These are phyloP conservation scores for Fusarium sp. DNA, from an alignment of 2,329 filamentous ascomycete genomes.

Conservation along the genomic window DNA sequence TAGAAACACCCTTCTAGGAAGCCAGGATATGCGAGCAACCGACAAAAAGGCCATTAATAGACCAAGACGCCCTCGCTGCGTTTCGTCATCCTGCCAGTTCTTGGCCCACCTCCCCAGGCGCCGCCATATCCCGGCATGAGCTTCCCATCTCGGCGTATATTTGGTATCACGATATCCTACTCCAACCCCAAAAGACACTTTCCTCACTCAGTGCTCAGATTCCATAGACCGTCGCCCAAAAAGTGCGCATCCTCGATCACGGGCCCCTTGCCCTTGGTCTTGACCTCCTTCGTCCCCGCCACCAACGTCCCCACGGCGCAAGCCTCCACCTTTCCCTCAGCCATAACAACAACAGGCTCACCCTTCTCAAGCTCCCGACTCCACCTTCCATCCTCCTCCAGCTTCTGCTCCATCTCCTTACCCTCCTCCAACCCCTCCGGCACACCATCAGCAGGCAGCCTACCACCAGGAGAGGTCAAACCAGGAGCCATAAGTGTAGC, in stretches of 20 bases:
- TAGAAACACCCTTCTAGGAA: too few relatives aligned
- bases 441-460: constrained; percentile 68
- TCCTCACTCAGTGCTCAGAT: constrained; percentile 60
- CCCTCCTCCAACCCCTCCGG: constrained; percentile 48
- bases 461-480: constrained; percentile 81
- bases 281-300: constrained; percentile 87
- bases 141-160: constrained; percentile 8
- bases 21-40: too few relatives aligned
- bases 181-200: not conserved
- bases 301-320: constrained; percentile 87
- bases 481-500: constrained; percentile 97
- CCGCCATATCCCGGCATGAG: not conserved
- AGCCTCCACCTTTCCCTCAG: constrained; percentile 91
- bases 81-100: not conserved
- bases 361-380: constrained; percentile 77
- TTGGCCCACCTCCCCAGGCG: not conserved
- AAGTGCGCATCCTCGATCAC: constrained; percentile 95
- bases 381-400: constrained; percentile 63
- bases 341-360: constrained; percentile 84
- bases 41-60: not conserved
- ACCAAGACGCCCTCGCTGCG: not conserved
- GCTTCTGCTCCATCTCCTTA: constrained; percentile 53
- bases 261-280: constrained; percentile 91
- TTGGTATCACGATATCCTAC: constrained; percentile 35
- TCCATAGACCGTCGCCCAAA: constrained; percentile 94